Conservation (phyloP, 2,329 filamentous ascomycete species). For the Calonectria leucothoes region DNA sequence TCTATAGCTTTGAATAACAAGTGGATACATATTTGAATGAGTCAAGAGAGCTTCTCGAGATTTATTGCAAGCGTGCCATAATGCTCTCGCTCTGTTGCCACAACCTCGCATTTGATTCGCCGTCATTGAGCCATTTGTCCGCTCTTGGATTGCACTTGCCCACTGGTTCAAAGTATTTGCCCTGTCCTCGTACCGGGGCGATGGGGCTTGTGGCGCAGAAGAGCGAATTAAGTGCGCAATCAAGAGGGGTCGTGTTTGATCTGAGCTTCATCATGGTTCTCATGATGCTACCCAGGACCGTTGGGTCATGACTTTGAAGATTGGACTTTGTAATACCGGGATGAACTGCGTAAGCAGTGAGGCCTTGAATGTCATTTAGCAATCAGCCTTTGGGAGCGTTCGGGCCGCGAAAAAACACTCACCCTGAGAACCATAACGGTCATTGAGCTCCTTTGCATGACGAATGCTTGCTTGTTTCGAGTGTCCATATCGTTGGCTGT, state of each 20-base stretch:
- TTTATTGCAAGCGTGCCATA: background rate
- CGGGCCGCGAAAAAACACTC: background rate
- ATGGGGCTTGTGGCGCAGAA: conserved; percentile 34
- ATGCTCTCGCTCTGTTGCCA: conserved; percentile 13
- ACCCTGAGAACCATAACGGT: conserved; percentile 29
- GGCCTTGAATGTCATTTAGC: conserved; percentile 23
- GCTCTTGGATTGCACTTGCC: conserved; percentile 29
- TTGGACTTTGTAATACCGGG: conserved; percentile 36
- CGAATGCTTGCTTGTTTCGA: conserved; percentile 38
- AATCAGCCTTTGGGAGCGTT: background rate
- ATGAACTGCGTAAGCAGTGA: conserved; percentile 40
- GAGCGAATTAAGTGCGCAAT: conserved; percentile 36
- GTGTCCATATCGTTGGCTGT: conserved; percentile 34
- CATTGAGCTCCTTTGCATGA: conserved; percentile 30
- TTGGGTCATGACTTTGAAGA: conserved; percentile 30
- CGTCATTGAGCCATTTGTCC: conserved; percentile 35
- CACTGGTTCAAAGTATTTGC: conserved; percentile 32
- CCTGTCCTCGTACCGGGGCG: conserved; percentile 19
- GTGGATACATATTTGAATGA: too few relatives aligned
- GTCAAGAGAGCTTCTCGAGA: too few relatives aligned
- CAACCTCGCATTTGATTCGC: conserved; percentile 20
- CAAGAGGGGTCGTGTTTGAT: conserved; percentile 25
- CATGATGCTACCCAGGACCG: conserved; percentile 26
- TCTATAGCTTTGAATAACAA: too few relatives aligned
- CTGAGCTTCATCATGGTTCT: conserved; percentile 29